Evolutionary conservation across 2,329 filamentous ascomycete species (phyloP).

Genomic region (Plenodomus biglobosus): DNA sequence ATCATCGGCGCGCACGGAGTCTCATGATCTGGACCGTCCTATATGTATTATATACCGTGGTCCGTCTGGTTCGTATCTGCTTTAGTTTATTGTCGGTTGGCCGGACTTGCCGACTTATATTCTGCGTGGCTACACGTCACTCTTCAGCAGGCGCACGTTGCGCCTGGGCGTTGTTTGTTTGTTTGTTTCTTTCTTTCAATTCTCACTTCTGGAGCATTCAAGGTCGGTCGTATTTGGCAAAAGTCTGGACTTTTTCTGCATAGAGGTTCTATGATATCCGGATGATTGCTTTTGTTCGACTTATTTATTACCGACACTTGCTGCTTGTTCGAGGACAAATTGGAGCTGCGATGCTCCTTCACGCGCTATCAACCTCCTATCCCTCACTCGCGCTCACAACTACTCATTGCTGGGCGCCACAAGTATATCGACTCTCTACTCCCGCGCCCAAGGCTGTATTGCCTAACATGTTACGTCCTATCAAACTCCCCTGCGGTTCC

Average conservation of each 20-base stretch:
- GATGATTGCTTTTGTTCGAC: constrained; percentile 10
- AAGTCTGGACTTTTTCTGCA: constrained; percentile 24
- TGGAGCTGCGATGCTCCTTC: constrained; percentile 4
- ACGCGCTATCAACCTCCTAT: neutral
- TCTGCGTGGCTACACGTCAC: constrained; percentile 11
- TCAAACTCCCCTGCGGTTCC: constrained; percentile 16
- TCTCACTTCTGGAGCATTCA: constrained; percentile 12
- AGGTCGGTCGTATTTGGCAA: constrained; percentile 17
- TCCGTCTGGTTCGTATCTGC: constrained; percentile 28
- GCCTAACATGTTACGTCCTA: constrained; percentile 4
- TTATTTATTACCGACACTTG: constrained; percentile 9
- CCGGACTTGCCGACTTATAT: constrained; percentile 28
- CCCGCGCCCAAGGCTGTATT: constrained; percentile 4
- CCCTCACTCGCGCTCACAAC: neutral
- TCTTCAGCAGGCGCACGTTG: constrained; percentile 11
- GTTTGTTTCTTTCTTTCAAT: constrained; percentile 6
- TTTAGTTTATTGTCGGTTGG: constrained; percentile 29
- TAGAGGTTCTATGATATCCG: constrained; percentile 20
- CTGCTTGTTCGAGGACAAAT: constrained; percentile 6
- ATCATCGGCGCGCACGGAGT: constrained; percentile 39
- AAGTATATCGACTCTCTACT: constrained; percentile 5
- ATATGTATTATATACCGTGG: constrained; percentile 45
- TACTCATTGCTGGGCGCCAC: neutral
- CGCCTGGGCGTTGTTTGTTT: constrained; percentile 2
- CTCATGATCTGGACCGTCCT: constrained; percentile 34